These are phyloP conservation scores for Scytalidium lignicola DNA, from an alignment of 2,329 filamentous ascomycete species.

Conservation along the genomic window DNA sequence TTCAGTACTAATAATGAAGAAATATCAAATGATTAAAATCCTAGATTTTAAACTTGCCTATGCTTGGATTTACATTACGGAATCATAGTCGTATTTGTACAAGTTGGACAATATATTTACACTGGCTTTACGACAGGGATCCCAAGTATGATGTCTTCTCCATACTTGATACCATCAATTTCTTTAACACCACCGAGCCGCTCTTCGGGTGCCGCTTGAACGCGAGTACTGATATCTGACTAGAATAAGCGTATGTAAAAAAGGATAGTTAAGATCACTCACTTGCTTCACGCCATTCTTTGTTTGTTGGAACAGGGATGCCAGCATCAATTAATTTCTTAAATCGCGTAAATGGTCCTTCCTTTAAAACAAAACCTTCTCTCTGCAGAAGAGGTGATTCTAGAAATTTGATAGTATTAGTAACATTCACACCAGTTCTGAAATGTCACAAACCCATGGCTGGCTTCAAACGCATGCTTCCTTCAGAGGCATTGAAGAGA, in stretches of 20 bases:
- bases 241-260: constrained; percentile 1
- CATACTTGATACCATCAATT: constrained; percentile 14
- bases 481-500: constrained; percentile 40
- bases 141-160: constrained; percentile 13
- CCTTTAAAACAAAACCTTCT: constrained; percentile 38
- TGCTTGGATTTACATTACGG: no score
- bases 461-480: constrained; percentile 37
- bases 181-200: constrained; percentile 12
- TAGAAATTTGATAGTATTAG: constrained; percentile 5
- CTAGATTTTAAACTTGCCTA: no score
- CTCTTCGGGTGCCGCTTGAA: constrained; percentile 12
- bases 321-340: constrained; percentile 35
- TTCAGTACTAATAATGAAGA: no score
- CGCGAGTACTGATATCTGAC: constrained; percentile 12
- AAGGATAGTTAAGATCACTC: constrained; percentile 1
- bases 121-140: constrained; percentile 12
- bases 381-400: constrained; percentile 34
- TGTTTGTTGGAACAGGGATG: constrained; percentile 36
- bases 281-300: constrained; percentile 39
- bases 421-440: neutral
- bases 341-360: constrained; percentile 42
- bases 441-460: constrained; percentile 18
- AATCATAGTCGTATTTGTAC: no score
- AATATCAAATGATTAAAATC: no score
- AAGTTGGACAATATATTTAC: neutral